phyloP scores from a whole-genome alignment of 768 basidiomycete species.

The Galerina marginata region DNA sequence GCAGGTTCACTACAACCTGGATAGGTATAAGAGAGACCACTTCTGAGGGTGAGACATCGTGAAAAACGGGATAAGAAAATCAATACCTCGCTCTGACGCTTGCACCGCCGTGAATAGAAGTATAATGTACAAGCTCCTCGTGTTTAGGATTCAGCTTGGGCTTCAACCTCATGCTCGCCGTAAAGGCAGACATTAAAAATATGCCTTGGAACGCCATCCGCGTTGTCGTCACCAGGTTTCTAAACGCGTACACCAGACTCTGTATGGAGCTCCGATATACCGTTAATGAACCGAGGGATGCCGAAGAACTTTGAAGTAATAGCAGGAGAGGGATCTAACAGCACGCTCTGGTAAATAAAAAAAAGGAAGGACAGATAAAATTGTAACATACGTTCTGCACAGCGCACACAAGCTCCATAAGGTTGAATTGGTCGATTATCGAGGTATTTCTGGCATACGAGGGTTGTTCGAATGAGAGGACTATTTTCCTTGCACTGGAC shows the following conservation, averaged over 20 bases:
- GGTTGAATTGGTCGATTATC: conserved; percentile 59
- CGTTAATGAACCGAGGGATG: conserved; percentile 81
- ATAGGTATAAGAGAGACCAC: conserved; percentile 71
- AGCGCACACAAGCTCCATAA: conserved; percentile 67
- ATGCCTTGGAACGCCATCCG: conserved; percentile 85
- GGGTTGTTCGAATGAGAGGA: conserved; percentile 61
- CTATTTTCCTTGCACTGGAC: conserved; percentile 65
- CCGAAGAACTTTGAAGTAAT: conserved; percentile 70
- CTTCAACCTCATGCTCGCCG: conserved; percentile 73
- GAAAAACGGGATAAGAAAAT: conserved; percentile 3
- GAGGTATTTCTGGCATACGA: conserved; percentile 47
- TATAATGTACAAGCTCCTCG: conserved; percentile 56
- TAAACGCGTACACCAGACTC: conserved; percentile 67
- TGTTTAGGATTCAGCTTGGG: conserved; percentile 69
- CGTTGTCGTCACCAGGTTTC: conserved; percentile 64
- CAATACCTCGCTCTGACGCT: conserved; percentile 70
- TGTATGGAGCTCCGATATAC: conserved; percentile 82
- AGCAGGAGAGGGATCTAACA: conserved; percentile 76
- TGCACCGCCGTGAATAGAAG: conserved; percentile 58
- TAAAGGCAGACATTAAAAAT: conserved; percentile 88
- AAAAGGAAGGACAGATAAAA: conserved; percentile 13
- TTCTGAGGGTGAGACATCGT: conserved; percentile 21
- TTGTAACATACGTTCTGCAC: conserved; percentile 68
- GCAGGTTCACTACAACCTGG: conserved; percentile 74
- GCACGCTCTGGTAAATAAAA: conserved; percentile 17